Base-by-base conservation (phyloP, 202 grass and related monocot genomes). In the Zizania palustris region DNA sequence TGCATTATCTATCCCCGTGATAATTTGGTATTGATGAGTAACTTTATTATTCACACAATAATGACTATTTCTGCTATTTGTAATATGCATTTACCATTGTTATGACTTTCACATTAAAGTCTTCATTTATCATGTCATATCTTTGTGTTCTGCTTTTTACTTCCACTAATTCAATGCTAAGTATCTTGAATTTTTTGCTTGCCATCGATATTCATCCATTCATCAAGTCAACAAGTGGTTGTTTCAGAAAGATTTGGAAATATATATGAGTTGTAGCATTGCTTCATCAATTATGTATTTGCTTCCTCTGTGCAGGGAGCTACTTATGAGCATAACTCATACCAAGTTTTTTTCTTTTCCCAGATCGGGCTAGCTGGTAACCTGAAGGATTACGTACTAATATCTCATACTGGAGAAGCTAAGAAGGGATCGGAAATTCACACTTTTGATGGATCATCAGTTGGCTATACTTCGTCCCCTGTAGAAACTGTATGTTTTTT, bases 301-400 rank as follows among this genome's bases (percentile, higher is more conserved):
- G 44, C 4, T 60, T 70, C 36, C 12, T 60, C 7, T 75, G 63
- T 60, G 5, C 55, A 45, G 36, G 53, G 39, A 56, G 39, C 6
- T 51, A 50, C 6, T 66, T 65, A 51, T 63, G 8, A 69, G 9
- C 7, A 53, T 54, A 10, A 64, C 33, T 60, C 9, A 9, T 3
- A 61, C 33, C 15, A 63, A 80, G 74, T 69, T 69, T 55, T 63
- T 60, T 49, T 40, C 56, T 64, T 81, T 42, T 82, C 79, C 11
- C 69, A 97, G 93, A 92, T 97, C 73, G 90, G 88, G 22, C 76
- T 97, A 82, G 88, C 90, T 69, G 93, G 88, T 57, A 97, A 97
- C 85, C 63, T 97, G 75, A 91, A 62, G 41, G 84, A 93, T 78
- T 97, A 86, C 79, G 61, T 91, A 63, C 48, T 97, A 75, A 82